These are phyloP conservation scores for Malus fusca DNA, from an alignment of 306 rosid genomes.

Conservation along the genomic window DNA sequence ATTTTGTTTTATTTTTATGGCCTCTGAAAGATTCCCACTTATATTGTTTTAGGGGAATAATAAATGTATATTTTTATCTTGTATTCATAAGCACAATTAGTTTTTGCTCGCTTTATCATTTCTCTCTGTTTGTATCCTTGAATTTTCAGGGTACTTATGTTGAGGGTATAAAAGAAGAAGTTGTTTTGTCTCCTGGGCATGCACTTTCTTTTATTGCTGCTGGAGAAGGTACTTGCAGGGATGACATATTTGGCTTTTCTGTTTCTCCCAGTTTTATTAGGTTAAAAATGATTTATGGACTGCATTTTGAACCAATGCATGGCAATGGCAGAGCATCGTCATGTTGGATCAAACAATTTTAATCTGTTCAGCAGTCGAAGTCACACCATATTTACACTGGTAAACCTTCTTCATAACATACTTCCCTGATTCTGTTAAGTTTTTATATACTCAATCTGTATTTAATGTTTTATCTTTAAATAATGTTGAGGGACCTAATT, in stretches of 20 bases:
- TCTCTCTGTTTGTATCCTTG: not conserved
- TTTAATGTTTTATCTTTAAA: not conserved
- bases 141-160: conserved; percentile 91
- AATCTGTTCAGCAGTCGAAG: conserved; percentile 98
- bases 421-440: not conserved
- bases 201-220: conserved; percentile 99
- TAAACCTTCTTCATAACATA: conserved; percentile 24
- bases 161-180: conserved; percentile 99
- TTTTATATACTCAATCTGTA: not conserved
- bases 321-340: conserved; percentile 85
- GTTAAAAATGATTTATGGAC: not conserved
- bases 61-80: not conserved
- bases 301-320: conserved; percentile 8
- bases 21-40: not conserved
- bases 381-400: conserved; percentile 97
- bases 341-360: conserved; percentile 97
- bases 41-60: not conserved
- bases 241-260: conserved; percentile 5
- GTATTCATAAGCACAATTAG: not conserved
- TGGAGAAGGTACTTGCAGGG: conserved; percentile 73
- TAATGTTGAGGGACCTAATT: not conserved
- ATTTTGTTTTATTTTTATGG: not conserved
- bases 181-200: conserved; percentile 96
- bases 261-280: not conserved
- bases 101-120: conserved; percentile 3